Base-by-base conservation (phyloP, 345 rosid genomes). In the Lenwebbia sp. region DNA sequence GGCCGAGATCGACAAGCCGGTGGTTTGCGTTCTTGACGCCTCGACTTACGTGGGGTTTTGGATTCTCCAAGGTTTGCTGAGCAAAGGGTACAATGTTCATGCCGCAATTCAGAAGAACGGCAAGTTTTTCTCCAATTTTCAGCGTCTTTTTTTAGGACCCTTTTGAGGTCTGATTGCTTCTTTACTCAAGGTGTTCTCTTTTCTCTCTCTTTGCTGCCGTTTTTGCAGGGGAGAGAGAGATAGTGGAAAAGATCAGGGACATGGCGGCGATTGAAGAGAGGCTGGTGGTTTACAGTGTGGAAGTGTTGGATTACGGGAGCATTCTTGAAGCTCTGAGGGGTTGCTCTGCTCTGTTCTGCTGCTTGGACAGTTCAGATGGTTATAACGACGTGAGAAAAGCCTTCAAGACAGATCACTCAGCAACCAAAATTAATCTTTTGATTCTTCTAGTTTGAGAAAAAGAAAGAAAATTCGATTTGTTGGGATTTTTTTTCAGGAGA, bases 1-100 rank as follows among this genome's bases (percentile, higher is more conserved):
- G 40, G 74, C 54, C 50, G 57, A 15, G 33, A 54, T 90, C 89
- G 89, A 58, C 89, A 87, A 62, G 87, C 81, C 93, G 12, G 19
- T 91, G 23, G 94, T 94, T 84, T 96, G 99, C 54, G 96, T 94
- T 89, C 97, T 95, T 52, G 99, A 95, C 88, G 98, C 99, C 15
- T 95, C 99, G 19, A 93, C 94, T 82, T 96, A 93, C 85, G 95
- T 94, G 57, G 98, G 99, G 78, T 96, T 92, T 88, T 95, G 98
- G 98, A 90, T 96, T 91, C 94, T 95, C 90, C 94, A 95, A 88
- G 92, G 95, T 47, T 82, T 96, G 44, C 88, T 96, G 76, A 87
- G 88, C 74, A 93, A 86, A 92, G 99, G 99, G 9, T 96, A 95
- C 91, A 86, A 91, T 25, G 99, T 96, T 87, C 96, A 93, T 86